Evolutionary conservation across 148 eudicot species (phyloP).

Genomic region (Heliamphora exappendiculata): DNA sequence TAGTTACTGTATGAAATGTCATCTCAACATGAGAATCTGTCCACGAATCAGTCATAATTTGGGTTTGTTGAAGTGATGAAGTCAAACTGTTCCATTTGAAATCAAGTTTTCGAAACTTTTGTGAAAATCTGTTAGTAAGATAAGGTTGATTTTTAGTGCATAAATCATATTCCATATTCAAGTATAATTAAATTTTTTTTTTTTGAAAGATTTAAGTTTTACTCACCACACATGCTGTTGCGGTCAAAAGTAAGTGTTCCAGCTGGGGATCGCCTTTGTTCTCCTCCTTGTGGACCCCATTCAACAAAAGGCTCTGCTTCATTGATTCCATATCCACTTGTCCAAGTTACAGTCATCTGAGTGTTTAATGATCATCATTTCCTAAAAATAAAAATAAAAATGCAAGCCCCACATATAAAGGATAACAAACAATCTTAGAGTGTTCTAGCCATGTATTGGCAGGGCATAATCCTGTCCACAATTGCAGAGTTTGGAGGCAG

Average conservation of each 20-base stretch:
- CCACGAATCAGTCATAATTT: background rate
- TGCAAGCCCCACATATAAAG: background rate
- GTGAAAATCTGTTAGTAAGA: background rate
- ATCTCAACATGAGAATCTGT: background rate
- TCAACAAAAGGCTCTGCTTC: constrained; percentile 62
- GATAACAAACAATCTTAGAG: background rate
- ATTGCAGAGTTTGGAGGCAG: too few relatives aligned
- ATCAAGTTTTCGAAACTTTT: background rate
- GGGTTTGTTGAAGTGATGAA: background rate
- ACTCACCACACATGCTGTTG: constrained; percentile 76
- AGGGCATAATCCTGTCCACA: background rate
- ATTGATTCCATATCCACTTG: constrained; percentile 64
- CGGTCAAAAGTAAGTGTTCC: constrained; percentile 72
- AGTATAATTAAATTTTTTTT: background rate
- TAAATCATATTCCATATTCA: background rate
- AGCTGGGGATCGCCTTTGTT: constrained; percentile 41
- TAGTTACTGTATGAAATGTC: background rate
- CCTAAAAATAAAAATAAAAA: background rate
- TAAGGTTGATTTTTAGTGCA: background rate
- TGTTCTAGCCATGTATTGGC: background rate
- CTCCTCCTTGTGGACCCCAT: constrained; percentile 57
- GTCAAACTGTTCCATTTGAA: background rate
- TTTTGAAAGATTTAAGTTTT: background rate
- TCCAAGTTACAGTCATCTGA: constrained; percentile 89
- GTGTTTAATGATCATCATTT: constrained; percentile 9